phyloP scores from a whole-genome alignment of 2,329 filamentous ascomycete genomes.

The Knoxdaviesia proteae region DNA sequence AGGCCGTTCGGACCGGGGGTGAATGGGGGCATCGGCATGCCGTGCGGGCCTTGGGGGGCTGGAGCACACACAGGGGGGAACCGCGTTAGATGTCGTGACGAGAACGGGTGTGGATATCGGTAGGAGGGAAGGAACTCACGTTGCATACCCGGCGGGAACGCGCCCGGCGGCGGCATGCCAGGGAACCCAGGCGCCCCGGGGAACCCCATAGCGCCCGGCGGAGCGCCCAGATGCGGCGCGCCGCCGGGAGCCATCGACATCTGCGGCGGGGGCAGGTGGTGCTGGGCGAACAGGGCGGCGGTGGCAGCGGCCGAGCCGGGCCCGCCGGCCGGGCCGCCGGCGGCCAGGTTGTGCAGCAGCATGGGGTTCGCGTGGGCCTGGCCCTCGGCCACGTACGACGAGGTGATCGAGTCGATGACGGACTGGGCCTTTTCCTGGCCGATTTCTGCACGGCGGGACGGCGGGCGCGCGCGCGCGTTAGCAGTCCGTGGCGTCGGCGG shows the following conservation, averaged over 20 bases:
- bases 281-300: too few species aligned
- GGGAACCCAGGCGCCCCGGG: constrained; percentile 8
- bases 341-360: constrained; percentile 48
- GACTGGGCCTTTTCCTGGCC: constrained; percentile 96
- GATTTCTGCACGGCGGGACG: constrained; percentile 43
- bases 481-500: not conserved
- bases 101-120: not conserved
- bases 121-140: not conserved
- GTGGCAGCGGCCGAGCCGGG: too few species aligned
- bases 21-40: constrained; percentile 25
- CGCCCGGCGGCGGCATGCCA: constrained; percentile 16
- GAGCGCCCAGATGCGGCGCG: too few species aligned
- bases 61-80: constrained; percentile 2
- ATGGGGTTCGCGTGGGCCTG: constrained; percentile 73
- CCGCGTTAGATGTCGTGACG: not conserved
- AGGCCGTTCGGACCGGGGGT: constrained; percentile 17
- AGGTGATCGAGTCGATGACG: constrained; percentile 95
- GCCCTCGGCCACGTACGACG: constrained; percentile 84
- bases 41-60: constrained; percentile 32
- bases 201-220: constrained; percentile 13
- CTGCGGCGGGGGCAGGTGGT: too few species aligned
- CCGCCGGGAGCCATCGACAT: too few species aligned
- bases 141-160: not conserved
- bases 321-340: constrained; percentile 22
- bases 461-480: not conserved